Evolutionary conservation across 371 early-diverging fungal genomes (phyloP), one percentile per base, ranked within the genome.

Genomic region (Mucor saturninus): DNA sequence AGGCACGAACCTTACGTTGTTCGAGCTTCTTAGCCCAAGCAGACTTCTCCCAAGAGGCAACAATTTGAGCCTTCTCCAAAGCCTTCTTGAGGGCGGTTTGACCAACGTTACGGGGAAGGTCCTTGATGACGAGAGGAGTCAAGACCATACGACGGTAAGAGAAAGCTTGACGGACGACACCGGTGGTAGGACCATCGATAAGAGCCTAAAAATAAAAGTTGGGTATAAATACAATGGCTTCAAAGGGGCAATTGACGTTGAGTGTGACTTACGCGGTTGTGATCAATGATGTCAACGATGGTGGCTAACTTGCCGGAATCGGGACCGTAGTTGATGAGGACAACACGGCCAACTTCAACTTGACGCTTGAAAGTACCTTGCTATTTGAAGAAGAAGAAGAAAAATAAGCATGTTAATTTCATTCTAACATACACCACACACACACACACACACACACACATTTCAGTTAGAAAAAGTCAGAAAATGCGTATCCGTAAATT

Each of bases 281-380:
- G 98, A 88, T 99, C 99, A 72, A 99, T 86, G 83, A 99, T 96
- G 79, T 98, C 98, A 68, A 97, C 93, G 83, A 99, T 94, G 80
- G 95, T 94, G 81, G 98, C 98, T 74, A 96, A 88, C 88, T 98
- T 97, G 79, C 96, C 95, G 76, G 89, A 87, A 78, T 95, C 91
- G 61, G 88, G 84, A 68, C 99, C 99, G 88, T 91, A 86, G 89
- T 89, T 96, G 75, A 99, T 67, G 75, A 96, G 86, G 77, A 97
- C 97, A 67, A 98, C 98, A 82, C 98, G 97, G 83, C 98, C 98
- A 80, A 98, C 93, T 87, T 99, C 94, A 77, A 98, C 98, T 84
- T 92, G 89, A 83, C 93, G 91, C 84, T 91, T 90, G 86, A 92
- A 93, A 70, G 90, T 75, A 73, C 77, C 79, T 75, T 76, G 73